Conservation (phyloP, 805 yeast species). For the Schwanniomyces yamadae region DNA sequence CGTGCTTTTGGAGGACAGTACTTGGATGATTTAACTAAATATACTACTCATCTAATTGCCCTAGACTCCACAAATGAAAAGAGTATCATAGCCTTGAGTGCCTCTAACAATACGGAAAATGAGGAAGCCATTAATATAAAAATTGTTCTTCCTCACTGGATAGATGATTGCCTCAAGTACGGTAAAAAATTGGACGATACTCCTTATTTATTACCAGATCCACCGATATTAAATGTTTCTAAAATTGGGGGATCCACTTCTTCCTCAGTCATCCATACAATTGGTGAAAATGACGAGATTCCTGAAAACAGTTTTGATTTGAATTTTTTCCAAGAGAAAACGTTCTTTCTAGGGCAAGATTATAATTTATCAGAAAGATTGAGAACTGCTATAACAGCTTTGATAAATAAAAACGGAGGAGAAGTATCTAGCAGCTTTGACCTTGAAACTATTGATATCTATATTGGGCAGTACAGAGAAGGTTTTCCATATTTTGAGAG, state of each 20-base stretch:
- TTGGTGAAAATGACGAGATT: constrained; percentile 1
- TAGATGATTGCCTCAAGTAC: constrained; percentile 63
- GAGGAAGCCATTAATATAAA: constrained; percentile 44
- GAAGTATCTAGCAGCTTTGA: constrained; percentile 26
- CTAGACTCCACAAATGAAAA: constrained; percentile 53
- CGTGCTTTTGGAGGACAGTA: constrained; percentile 76
- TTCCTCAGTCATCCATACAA: not conserved
- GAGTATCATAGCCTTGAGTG: constrained; percentile 53
- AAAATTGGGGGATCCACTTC: not conserved
- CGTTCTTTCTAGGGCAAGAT: constrained; percentile 55
- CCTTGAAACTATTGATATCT: constrained; percentile 31
- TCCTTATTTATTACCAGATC: constrained; percentile 49
- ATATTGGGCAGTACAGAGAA: constrained; percentile 60
- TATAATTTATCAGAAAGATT: constrained; percentile 50
- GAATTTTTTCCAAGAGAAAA: constrained; percentile 41
- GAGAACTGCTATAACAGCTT: constrained; percentile 34
- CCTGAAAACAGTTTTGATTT: constrained; percentile 3
- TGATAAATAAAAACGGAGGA: constrained; percentile 60
- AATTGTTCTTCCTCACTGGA: constrained; percentile 77
- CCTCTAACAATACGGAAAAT: constrained; percentile 13
- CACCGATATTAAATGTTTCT: constrained; percentile 10
- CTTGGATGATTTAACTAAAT: constrained; percentile 58
- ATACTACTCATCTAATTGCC: constrained; percentile 79
- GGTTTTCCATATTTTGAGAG: constrained; percentile 58
- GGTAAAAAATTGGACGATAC: constrained; percentile 51